phyloP scores from a whole-genome alignment of 495 filamentous ascomycete species.

The Neurospora pannonica region DNA sequence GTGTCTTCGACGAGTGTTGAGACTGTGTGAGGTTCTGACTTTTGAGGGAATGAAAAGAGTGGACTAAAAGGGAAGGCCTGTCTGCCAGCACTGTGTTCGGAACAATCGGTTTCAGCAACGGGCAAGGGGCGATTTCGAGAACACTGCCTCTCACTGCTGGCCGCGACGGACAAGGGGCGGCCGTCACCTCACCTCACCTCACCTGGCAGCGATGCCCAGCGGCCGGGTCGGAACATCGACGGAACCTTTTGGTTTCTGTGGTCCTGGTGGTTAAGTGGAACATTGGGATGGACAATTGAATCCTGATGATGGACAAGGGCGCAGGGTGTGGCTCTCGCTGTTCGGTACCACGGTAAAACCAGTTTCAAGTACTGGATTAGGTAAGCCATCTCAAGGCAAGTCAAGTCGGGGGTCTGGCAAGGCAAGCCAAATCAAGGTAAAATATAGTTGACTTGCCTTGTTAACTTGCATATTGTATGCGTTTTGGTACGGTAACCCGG shows the following conservation, averaged over 20 bases:
- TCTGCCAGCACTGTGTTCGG: conserved; percentile 9
- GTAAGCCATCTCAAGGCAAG: too few relatives aligned
- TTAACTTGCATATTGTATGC: too few relatives aligned
- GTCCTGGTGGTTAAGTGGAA: neutral
- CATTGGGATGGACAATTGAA: neutral
- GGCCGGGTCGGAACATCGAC: neutral
- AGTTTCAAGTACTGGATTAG: neutral
- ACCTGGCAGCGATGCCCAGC: neutral
- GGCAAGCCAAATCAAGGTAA: too few relatives aligned
- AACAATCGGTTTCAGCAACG: conserved; percentile 9
- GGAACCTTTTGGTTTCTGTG: neutral
- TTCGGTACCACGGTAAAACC: neutral
- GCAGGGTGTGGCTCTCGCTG: neutral
- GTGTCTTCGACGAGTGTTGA: neutral
- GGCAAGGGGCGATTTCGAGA: neutral
- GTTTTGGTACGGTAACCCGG: too few relatives aligned
- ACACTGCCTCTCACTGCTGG: neutral
- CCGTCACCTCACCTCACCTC: neutral
- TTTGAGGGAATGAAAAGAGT: neutral
- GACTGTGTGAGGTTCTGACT: neutral
- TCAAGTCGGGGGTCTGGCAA: too few relatives aligned
- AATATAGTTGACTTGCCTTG: too few relatives aligned
- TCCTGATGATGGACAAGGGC: neutral
- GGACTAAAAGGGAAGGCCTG: neutral
- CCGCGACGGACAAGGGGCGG: neutral